Evolutionary conservation across 176 grass and related monocot genomes (phyloP).

Genomic region (Zea mays): Zm-B73-REFERENCE-NAM-5.0 NC_050105.1:149300501-149301000

Average conservation of each 20-base stretch:
- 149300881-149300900: background rate
- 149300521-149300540: conserved; percentile 87
- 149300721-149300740: background rate
- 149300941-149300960: background rate
- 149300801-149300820: background rate
- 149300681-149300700: background rate
- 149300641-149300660: background rate
- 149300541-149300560: conserved; percentile 83
- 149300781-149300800: conserved; percentile 16
- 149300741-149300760: conserved; percentile 10
- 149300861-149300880: conserved; percentile 6
- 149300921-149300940: background rate
- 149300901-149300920: background rate
- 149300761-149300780: conserved; percentile 1
- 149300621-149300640: background rate
- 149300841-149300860: conserved; percentile 1
- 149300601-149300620: background rate
- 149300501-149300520: conserved; percentile 72
- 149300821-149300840: background rate
- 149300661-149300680: background rate
- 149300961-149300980: background rate
- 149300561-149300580: conserved; percentile 26
- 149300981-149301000: background rate
- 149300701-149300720: background rate
- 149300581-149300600: background rate